A percentile compares a stretch with the other conserved stretches of the same genome.
Conservation (phyloP, 106 monocot species). For the Triglochin maritima region DNA sequence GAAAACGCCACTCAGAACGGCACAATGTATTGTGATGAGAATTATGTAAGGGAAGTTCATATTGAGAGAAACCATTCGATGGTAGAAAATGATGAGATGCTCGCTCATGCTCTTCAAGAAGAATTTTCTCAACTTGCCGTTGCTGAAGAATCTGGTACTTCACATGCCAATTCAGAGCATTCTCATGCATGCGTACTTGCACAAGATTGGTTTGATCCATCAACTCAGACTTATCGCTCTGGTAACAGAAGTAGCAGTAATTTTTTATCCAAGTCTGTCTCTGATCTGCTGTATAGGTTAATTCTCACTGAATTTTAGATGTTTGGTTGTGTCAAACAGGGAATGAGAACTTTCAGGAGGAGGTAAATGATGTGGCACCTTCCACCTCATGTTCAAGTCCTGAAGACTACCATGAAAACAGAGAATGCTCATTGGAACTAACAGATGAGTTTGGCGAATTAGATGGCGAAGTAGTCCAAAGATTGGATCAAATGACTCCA, state of each 20-base stretch:
- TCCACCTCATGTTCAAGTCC: slow-evolving; percentile 76
- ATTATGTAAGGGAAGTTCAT: neutral
- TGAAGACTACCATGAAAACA: slow-evolving; percentile 29
- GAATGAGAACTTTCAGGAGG: slow-evolving; percentile 30
- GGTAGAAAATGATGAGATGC: slow-evolving; percentile 39
- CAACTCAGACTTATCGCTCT: slow-evolving; percentile 39
- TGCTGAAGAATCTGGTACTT: slow-evolving; percentile 49
- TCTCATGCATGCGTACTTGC: slow-evolving; percentile 38
- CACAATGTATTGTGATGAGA: neutral
- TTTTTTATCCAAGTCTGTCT: neutral
- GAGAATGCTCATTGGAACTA: slow-evolving; percentile 37
- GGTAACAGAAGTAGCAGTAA: slow-evolving; percentile 16
- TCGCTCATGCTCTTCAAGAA: slow-evolving; percentile 50
- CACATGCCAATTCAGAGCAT: slow-evolving; percentile 42
- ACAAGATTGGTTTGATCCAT: slow-evolving; percentile 58
- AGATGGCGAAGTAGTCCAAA: slow-evolving; percentile 82
- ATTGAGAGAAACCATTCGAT: neutral
- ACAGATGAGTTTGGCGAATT: slow-evolving; percentile 48
- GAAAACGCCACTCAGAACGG: slow-evolving; percentile 1
- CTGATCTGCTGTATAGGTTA: slow-evolving; percentile 6
- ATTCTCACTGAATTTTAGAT: neutral
- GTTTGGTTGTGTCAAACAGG: slow-evolving; percentile 15
- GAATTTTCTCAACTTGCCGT: slow-evolving; percentile 54
- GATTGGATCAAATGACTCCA: slow-evolving; percentile 69
- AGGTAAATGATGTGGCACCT: slow-evolving; percentile 34